A percentile compares a stretch with the other conserved stretches of the same genome.
Conservation (phyloP, 169 alveolate species). For the Babesia divergens region DNA sequence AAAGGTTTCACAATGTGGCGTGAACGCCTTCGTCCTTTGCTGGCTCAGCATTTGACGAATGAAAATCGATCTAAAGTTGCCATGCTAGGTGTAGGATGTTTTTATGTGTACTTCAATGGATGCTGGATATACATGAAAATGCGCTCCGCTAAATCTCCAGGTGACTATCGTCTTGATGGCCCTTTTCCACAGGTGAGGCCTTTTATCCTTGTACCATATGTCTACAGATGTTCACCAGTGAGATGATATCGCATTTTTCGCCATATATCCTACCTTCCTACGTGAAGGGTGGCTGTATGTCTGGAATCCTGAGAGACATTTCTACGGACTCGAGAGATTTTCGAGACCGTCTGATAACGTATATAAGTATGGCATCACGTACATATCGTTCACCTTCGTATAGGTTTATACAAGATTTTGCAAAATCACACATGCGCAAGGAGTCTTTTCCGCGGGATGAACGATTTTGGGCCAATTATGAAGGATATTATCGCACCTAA, state of each 20-base stretch:
- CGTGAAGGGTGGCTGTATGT: slow-evolving; percentile 27
- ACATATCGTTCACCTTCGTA: neutral
- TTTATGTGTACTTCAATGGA: slow-evolving; percentile 26
- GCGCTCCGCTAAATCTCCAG: neutral
- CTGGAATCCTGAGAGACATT: slow-evolving; percentile 10
- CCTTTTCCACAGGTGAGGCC: slow-evolving; percentile 39
- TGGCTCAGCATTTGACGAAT: slow-evolving; percentile 23
- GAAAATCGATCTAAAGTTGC: slow-evolving; percentile 27
- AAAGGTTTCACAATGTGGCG: slow-evolving; percentile 16
- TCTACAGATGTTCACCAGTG: slow-evolving; percentile 23
- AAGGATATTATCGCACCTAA: slow-evolving; percentile 4
- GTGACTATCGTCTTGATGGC: slow-evolving; percentile 11
- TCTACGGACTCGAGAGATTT: neutral
- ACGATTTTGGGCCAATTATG: neutral
- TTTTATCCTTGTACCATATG: neutral
- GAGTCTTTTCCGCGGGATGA: neutral
- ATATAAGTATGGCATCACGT: neutral
- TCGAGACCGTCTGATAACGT: slow-evolving; percentile 25
- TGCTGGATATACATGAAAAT: neutral
- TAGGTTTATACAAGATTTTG: slow-evolving; percentile 25
- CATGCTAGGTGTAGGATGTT: slow-evolving; percentile 24
- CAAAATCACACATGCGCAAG: slow-evolving; percentile 5
- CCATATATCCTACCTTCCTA: slow-evolving; percentile 33
- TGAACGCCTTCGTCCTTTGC: neutral
- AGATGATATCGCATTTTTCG: slow-evolving; percentile 39